Conservation (phyloP, 768 basidiomycete genomes). For the Leccinum imitatum region DNA sequence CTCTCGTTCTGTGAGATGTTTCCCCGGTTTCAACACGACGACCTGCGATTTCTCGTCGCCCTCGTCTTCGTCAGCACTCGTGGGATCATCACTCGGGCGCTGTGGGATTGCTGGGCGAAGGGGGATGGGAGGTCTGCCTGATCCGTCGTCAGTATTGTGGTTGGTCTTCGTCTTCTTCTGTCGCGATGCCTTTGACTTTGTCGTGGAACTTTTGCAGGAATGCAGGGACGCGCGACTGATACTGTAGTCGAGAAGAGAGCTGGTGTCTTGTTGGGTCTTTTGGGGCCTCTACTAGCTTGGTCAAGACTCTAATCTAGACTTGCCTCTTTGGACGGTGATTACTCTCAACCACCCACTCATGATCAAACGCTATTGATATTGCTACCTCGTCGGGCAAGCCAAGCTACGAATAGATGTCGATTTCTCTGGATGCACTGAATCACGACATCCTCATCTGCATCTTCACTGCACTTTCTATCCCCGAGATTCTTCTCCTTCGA, state of each 20-base stretch:
- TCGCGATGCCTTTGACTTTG: constrained; percentile 51
- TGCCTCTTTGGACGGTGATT: constrained; percentile 18
- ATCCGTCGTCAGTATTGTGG: constrained; percentile 60
- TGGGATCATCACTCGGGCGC: constrained; percentile 31
- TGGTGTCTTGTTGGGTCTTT: constrained; percentile 72
- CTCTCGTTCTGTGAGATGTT: constrained; percentile 78
- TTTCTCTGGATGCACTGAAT: constrained; percentile 28
- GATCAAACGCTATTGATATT: not conserved
- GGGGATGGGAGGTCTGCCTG: constrained; percentile 71
- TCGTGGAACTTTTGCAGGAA: constrained; percentile 70
- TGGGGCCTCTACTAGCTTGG: constrained; percentile 31
- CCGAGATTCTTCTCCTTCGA: constrained; percentile 42
- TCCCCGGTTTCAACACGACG: constrained; percentile 85
- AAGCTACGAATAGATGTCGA: constrained; percentile 14
- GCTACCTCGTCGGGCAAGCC: not conserved
- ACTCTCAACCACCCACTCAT: too few species aligned
- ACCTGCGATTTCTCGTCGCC: constrained; percentile 85
- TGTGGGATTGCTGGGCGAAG: constrained; percentile 69
- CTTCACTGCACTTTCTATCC: constrained; percentile 35
- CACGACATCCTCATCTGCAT: constrained; percentile 41
- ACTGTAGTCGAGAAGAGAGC: constrained; percentile 67
- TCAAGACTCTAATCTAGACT: not conserved
- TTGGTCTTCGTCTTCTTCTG: constrained; percentile 47
- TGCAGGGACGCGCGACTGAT: constrained; percentile 56
- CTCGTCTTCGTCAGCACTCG: constrained; percentile 70